Percentiles rank a stretch among this genome's conserved stretches.
Evolutionary conservation across 352 stramenopile species (phyloP).

Genomic region (Phytophthora cactorum): DNA sequence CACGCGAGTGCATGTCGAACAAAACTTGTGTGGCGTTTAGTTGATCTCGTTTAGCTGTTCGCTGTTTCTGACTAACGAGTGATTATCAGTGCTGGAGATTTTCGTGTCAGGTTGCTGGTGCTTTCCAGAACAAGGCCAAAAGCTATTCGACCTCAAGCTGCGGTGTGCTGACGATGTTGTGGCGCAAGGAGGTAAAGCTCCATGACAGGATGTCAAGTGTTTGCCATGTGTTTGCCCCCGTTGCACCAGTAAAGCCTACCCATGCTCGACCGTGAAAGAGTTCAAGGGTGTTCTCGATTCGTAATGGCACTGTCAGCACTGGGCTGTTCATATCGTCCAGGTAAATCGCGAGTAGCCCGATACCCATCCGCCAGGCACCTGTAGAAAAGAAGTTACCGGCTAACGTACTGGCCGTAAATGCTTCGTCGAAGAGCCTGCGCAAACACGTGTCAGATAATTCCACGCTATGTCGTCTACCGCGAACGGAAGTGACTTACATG

Average conservation of each 20-base stretch:
- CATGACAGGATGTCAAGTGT: slow-evolving; percentile 90
- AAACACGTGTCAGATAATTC: slow-evolving; percentile 17
- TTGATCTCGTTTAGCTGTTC: slow-evolving; percentile 12
- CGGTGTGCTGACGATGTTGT: slow-evolving; percentile 30
- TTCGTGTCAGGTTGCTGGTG: neutral
- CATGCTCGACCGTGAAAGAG: slow-evolving; percentile 87
- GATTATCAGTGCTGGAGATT: neutral
- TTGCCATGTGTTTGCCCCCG: slow-evolving; percentile 85
- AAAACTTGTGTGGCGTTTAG: slow-evolving; percentile 22
- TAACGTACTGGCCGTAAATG: slow-evolving; percentile 60
- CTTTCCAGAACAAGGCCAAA: neutral
- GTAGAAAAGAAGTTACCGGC: slow-evolving; percentile 72
- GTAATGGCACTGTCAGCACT: slow-evolving; percentile 84
- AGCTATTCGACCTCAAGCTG: slow-evolving; percentile 10
- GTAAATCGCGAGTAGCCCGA: slow-evolving; percentile 87
- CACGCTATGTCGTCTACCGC: neutral
- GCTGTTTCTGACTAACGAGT: slow-evolving; percentile 5
- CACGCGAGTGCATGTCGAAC: slow-evolving; percentile 45
- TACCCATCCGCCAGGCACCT: slow-evolving; percentile 59
- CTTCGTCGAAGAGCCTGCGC: slow-evolving; percentile 59
- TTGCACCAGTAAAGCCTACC: slow-evolving; percentile 93
- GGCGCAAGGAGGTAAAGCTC: slow-evolving; percentile 71
- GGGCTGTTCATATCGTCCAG: slow-evolving; percentile 88
- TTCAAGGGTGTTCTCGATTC: slow-evolving; percentile 80
- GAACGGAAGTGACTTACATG: slow-evolving; percentile 40